Base-by-base conservation (phyloP, 2,329 filamentous ascomycete species). In the Fusarium hostae region DNA sequence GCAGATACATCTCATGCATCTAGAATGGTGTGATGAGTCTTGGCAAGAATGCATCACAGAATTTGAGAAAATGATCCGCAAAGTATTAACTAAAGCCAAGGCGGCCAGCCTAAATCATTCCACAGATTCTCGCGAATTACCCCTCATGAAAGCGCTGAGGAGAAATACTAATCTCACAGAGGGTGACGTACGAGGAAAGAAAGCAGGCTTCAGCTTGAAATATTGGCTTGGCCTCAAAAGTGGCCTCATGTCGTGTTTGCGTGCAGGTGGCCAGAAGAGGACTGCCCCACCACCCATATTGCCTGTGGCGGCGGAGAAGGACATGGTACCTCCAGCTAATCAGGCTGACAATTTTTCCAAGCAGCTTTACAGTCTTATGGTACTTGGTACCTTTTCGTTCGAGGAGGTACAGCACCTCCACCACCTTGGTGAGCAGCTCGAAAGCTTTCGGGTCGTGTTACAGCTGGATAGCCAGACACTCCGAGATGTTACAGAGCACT, bases 371-470 rank as follows among this genome's bases (percentile, higher is more conserved):
- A 41, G 24, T 4, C 48, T 67, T 20, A 22, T 22, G 32, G 39
- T 50, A 4, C 63, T 70, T 2, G 65, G 62, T 6, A 56, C 43
- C 1, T 70, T 70, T n/a, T 62, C 66, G 1, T 52, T 71, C 24
- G 20, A 41, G 1, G 37, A 68, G 13, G n/a, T 68, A 4, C 67
- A 72, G 30, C 15, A 41, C 0, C 63, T 71, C 3, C 52, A 71
- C 15, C 39, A 66, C 18, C 18, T 71, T 6, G 44, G 63, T 3
- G 58, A 63, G 9, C 40, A 32, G 4, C 41, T 72, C 3, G 54
- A 71, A 5, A 47, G 39, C 9, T 68, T 61, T 26, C 47, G 55
- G 1, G 35, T 70, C 8, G 67, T 70, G 6, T 56, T 72, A 11
- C 13, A 63, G n/a, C 34, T 72, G 4, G 51, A 72, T n/a, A 45